A percentile compares a stretch with the other conserved stretches of the same genome.
These are phyloP conservation scores for Boletus patriciae DNA, from an alignment of 768 basidiomycete genomes.

Conservation along the genomic window DNA sequence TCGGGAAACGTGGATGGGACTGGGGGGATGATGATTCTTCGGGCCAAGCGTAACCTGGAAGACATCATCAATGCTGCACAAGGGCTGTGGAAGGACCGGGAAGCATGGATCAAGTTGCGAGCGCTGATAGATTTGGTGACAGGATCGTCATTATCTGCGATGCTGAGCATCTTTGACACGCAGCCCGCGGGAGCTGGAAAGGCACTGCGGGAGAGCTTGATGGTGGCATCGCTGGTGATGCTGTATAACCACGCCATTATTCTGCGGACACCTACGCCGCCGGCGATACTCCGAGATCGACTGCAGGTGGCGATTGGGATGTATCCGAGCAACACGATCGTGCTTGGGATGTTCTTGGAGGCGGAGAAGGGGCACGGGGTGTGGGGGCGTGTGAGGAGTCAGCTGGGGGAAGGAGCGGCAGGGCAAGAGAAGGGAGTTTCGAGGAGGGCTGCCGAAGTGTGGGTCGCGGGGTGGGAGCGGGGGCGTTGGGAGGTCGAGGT, in stretches of 20 bases:
- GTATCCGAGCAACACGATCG: slow-evolving; percentile 70
- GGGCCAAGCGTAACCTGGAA: slow-evolving; percentile 64
- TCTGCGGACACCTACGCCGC: slow-evolving; percentile 58
- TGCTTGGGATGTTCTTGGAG: slow-evolving; percentile 74
- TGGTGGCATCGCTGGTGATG: slow-evolving; percentile 55
- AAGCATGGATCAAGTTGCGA: slow-evolving; percentile 64
- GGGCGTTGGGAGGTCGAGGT: slow-evolving; percentile 68
- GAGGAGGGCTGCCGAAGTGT: slow-evolving; percentile 66
- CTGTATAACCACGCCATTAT: slow-evolving; percentile 57
- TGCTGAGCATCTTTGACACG: slow-evolving; percentile 40
- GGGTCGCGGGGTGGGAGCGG: slow-evolving; percentile 78
- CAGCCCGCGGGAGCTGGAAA: slow-evolving; percentile 23
- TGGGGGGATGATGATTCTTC: slow-evolving; percentile 55
- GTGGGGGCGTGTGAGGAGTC: slow-evolving; percentile 68
- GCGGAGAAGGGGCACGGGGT: slow-evolving; percentile 73
- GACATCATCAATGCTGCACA: slow-evolving; percentile 40
- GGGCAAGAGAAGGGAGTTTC: slow-evolving; percentile 53
- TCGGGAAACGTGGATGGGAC: slow-evolving; percentile 54
- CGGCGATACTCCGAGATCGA: slow-evolving; percentile 56
- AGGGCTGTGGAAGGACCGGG: slow-evolving; percentile 53
- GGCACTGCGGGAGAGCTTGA: slow-evolving; percentile 48
- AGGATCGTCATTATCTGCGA: slow-evolving; percentile 39
- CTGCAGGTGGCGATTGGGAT: slow-evolving; percentile 51
- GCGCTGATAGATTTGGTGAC: slow-evolving; percentile 66
- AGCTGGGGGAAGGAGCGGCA: slow-evolving; percentile 47